These are phyloP conservation scores for Colletotrichum spinosum DNA, from an alignment of 2,329 filamentous ascomycete species.

Conservation along the genomic window DNA sequence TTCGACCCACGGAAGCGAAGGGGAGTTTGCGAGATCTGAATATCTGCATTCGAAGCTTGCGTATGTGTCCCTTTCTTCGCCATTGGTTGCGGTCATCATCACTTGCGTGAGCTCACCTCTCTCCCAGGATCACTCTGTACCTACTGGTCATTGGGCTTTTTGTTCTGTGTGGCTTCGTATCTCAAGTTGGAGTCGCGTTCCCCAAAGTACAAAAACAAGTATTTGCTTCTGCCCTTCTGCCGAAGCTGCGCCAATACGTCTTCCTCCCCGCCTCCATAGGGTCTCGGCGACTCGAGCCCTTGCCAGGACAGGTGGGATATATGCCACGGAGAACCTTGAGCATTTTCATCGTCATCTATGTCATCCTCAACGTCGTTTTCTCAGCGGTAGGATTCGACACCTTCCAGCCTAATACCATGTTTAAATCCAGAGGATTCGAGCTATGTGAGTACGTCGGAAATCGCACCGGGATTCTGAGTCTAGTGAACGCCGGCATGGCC, in stretches of 20 bases:
- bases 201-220: conserved; percentile 1
- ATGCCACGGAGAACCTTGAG: conserved; percentile 56
- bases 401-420: conserved; percentile 42
- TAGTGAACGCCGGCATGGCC: conserved; percentile 47
- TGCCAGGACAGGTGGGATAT: conserved; percentile 40
- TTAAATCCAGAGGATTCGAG: conserved; percentile 38
- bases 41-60: conserved; percentile 20
- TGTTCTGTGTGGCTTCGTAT: not conserved
- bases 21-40: conserved; percentile 20
- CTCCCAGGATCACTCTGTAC: conserved; percentile 2
- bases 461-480: conserved; percentile 48
- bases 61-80: not conserved
- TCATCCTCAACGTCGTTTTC: conserved; percentile 52
- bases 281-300: conserved; percentile 41
- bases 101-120: not conserved
- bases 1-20: conserved; percentile 10
- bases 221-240: not conserved
- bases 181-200: not conserved
- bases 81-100: not conserved
- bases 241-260: conserved; percentile 39
- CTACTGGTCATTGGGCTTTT: conserved; percentile 4
- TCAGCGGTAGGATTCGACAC: conserved; percentile 43
- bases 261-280: conserved; percentile 42
- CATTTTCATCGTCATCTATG: conserved; percentile 54
- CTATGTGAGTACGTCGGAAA: conserved; percentile 49